Percentiles rank a stretch among this genome's conserved stretches.
Evolutionary conservation across 2,329 filamentous ascomycete genomes (phyloP).

Genomic region (Xylariaceae sp.): DNA sequence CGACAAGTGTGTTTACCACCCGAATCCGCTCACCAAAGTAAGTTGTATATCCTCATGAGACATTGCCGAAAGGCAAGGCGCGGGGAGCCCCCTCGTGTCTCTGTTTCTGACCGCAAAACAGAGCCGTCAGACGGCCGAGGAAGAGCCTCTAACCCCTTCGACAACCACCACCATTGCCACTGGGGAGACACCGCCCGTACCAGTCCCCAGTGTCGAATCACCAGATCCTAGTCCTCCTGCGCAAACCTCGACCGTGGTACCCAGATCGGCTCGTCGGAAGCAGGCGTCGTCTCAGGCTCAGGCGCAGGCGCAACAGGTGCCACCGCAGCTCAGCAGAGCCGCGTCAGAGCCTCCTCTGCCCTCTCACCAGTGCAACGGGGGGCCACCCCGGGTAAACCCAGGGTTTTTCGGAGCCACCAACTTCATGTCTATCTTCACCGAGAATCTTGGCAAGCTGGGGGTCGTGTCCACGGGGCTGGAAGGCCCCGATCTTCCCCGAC

Average conservation of each 20-base stretch:
- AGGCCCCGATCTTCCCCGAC: constrained; percentile 19
- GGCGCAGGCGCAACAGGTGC: constrained; percentile 12
- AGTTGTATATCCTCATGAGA: constrained; percentile 16
- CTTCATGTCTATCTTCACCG: constrained; percentile 28
- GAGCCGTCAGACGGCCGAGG: constrained; percentile 16
- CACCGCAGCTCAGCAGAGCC: constrained; percentile 22
- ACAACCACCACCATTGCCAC: constrained; percentile 15
- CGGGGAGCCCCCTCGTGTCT: too few relatives aligned
- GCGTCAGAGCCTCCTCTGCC: constrained; percentile 30
- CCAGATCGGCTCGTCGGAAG: constrained; percentile 1
- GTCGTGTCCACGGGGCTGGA: constrained; percentile 23
- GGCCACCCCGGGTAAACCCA: constrained; percentile 20
- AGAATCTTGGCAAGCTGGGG: constrained; percentile 27
- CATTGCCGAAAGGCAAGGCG: too few relatives aligned
- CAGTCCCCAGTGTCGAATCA: constrained; percentile 22
- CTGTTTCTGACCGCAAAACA: constrained; percentile 10
- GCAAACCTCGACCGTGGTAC: constrained; percentile 4
- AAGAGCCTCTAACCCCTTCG: constrained; percentile 21
- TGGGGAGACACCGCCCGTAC: constrained; percentile 13
- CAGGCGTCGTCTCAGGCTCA: background rate
- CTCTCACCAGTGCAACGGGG: constrained; percentile 15
- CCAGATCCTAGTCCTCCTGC: constrained; percentile 6
- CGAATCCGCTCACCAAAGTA: constrained; percentile 30
- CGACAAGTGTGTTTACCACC: constrained; percentile 32
- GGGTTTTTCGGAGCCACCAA: constrained; percentile 31